Evolutionary conservation across 2,329 filamentous ascomycete genomes (phyloP).

Genomic region (Pyrenophora teres): DNA sequence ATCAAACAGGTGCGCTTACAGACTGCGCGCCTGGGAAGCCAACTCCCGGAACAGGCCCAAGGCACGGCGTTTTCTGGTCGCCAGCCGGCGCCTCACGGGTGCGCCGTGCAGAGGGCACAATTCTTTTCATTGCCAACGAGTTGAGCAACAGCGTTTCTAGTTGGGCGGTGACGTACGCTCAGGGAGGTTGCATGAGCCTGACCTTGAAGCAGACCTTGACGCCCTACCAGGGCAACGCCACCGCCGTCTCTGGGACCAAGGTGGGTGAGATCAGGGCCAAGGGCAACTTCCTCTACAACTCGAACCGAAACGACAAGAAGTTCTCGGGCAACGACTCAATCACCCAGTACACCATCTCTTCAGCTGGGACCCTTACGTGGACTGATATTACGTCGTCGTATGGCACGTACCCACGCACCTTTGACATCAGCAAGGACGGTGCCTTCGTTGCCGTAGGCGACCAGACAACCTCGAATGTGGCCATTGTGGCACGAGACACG

Average conservation of each 20-base stretch:
- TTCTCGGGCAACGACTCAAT: conserved; percentile 43
- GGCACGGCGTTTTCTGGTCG: conserved; percentile 59
- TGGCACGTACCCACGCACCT: conserved; percentile 44
- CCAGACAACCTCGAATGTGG: conserved; percentile 41
- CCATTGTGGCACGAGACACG: conserved; percentile 36
- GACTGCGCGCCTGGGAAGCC: conserved; percentile 53
- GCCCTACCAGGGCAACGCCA: conserved; percentile 37
- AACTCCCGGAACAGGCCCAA: conserved; percentile 56
- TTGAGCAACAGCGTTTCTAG: conserved; percentile 39
- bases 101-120: conserved; percentile 26
- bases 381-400: conserved; percentile 38
- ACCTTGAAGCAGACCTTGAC: conserved; percentile 39
- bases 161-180: conserved; percentile 39
- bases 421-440: conserved; percentile 42
- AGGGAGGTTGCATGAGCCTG: conserved; percentile 38
- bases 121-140: conserved; percentile 43
- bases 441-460: conserved; percentile 39
- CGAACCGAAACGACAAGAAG: conserved; percentile 46
- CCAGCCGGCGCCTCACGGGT: conserved; percentile 27
- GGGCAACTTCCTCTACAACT: conserved; percentile 41
- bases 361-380: conserved; percentile 35
- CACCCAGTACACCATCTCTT: conserved; percentile 40
- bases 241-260: conserved; percentile 37
- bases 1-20: conserved; percentile 52
- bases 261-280: conserved; percentile 42